Evolutionary conservation across 2,329 filamentous ascomycete genomes (phyloP).

Genomic region (Pezicula carpinea): DNA sequence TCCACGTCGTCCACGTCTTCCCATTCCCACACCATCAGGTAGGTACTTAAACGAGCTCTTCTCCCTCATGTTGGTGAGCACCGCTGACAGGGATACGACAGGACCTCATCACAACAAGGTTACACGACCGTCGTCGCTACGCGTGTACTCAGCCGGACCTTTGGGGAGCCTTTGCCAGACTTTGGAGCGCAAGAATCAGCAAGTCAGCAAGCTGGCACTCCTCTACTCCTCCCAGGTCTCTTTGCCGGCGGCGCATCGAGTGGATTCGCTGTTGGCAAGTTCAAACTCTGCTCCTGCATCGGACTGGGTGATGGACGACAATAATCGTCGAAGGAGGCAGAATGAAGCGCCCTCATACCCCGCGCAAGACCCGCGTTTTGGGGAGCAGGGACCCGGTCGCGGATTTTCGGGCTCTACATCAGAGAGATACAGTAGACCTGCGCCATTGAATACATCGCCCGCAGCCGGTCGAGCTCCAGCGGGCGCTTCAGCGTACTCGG

Average conservation of each 20-base stretch:
- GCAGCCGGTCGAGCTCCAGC: constrained; percentile 41
- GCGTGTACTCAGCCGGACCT: background rate
- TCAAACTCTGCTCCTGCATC: constrained; percentile 40
- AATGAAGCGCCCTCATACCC: constrained; percentile 66
- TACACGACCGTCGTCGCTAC: background rate
- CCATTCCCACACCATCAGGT: background rate
- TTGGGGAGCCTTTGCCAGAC: background rate
- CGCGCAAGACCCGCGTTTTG: constrained; percentile 48
- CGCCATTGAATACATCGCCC: constrained; percentile 44
- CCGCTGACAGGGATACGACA: constrained; percentile 10
- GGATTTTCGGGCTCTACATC: constrained; percentile 20
- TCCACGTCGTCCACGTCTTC: constrained; percentile 1
- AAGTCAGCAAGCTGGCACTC: constrained; percentile 57
- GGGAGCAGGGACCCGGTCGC: constrained; percentile 22
- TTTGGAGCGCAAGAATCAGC: background rate
- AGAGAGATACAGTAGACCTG: constrained; percentile 40
- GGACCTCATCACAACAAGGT: constrained; percentile 3
- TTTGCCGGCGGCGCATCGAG: constrained; percentile 62
- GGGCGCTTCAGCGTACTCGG: constrained; percentile 50
- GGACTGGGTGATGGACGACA: constrained; percentile 71
- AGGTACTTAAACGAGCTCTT: constrained; percentile 4
- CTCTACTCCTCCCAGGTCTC: constrained; percentile 56
- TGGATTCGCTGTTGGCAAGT: constrained; percentile 53
- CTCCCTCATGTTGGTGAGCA: background rate
- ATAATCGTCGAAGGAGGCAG: constrained; percentile 68